Conservation (phyloP, 345 rosid genomes). For the Euclidium syriacum region DNA sequence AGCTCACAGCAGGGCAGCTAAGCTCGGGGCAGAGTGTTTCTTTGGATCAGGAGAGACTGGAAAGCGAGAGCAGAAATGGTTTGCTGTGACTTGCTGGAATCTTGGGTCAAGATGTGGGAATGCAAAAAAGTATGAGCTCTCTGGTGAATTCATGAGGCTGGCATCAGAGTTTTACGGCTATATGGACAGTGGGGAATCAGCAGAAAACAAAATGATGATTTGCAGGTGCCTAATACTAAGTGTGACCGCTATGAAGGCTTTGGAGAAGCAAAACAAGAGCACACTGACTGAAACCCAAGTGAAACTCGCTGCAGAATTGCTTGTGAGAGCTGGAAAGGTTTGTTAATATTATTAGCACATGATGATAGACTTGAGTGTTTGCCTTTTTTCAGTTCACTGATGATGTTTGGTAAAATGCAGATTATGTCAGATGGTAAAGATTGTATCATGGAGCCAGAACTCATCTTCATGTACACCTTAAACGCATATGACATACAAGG, state of each 20-base stretch:
- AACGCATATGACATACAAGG: conserved; percentile 63
- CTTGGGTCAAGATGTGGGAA: conserved; percentile 72
- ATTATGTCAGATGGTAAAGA: conserved; percentile 35
- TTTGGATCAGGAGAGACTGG: conserved; percentile 82
- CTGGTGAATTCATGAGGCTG: conserved; percentile 59
- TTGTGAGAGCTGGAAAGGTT: conserved; percentile 85
- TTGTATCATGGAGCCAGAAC: conserved; percentile 43
- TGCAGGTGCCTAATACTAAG: conserved; percentile 64
- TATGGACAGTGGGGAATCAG: conserved; percentile 40
- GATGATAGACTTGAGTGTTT: not conserved
- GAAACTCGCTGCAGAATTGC: conserved; percentile 57
- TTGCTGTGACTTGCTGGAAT: conserved; percentile 84
- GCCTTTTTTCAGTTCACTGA: not conserved
- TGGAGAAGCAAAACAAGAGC: conserved; percentile 53
- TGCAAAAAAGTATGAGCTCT: conserved; percentile 55
- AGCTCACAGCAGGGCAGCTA: conserved; percentile 53
- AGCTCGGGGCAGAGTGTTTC: conserved; percentile 61
- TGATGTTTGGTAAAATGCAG: conserved; percentile 21
- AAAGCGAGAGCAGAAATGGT: conserved; percentile 76
- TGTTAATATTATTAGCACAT: not conserved
- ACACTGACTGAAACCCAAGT: conserved; percentile 49
- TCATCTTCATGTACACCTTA: conserved; percentile 66
- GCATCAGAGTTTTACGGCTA: conserved; percentile 55
- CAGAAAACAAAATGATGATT: conserved; percentile 48
- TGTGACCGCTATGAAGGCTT: conserved; percentile 72